Evolutionary conservation across 805 yeast genomes (phyloP).

Genomic region (Kuraishia hungarica): DNA sequence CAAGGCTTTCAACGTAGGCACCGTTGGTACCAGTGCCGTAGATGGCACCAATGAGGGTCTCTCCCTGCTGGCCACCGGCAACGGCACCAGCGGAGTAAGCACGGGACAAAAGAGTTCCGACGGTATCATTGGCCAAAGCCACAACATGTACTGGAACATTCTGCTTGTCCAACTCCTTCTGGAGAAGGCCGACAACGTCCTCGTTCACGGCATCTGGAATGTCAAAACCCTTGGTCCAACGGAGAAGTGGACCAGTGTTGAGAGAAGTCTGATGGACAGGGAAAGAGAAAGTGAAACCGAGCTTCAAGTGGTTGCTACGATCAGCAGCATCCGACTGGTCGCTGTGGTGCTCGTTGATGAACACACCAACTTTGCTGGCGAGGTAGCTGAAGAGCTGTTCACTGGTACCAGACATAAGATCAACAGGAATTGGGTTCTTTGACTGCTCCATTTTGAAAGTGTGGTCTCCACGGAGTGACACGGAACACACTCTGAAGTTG

Average conservation of each 20-base stretch:
- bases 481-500: conserved; percentile 91
- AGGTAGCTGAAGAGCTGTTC: conserved; percentile 66
- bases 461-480: conserved; percentile 65
- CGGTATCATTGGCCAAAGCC: conserved; percentile 93
- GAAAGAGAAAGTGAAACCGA: conserved; percentile 93
- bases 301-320: conserved; percentile 32
- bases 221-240: conserved; percentile 97
- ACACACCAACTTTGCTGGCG: conserved; percentile 60
- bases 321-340: conserved; percentile 17
- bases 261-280: conserved; percentile 85
- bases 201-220: conserved; percentile 78
- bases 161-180: conserved; percentile 52
- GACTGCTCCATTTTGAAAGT: conserved; percentile 71
- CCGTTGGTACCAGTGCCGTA: conserved; percentile 99
- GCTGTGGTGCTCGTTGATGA: conserved; percentile 58
- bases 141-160: conserved; percentile 62
- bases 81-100: conserved; percentile 61
- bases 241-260: conserved; percentile 68
- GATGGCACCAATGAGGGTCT: conserved; percentile 80
- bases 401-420: conserved; percentile 53
- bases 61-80: conserved; percentile 53
- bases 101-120: conserved; percentile 85
- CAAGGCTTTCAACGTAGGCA: conserved; percentile 76
- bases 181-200: conserved; percentile 72
- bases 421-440: conserved; percentile 73